Conservation (phyloP, 768 basidiomycete genomes). For the Pleurotus tuoliensis region DNA sequence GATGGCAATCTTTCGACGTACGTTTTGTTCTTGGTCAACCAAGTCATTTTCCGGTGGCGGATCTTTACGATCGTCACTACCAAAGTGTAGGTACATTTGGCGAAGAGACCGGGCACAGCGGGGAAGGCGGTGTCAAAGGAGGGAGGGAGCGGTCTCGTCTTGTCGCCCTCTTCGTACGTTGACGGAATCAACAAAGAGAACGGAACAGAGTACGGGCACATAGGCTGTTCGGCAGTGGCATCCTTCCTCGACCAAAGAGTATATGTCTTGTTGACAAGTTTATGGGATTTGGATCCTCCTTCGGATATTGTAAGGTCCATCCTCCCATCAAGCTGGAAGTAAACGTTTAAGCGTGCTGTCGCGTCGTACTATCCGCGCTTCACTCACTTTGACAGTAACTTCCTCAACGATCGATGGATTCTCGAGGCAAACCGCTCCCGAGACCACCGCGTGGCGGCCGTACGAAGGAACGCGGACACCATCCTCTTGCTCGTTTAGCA, state of each 20-base stretch:
- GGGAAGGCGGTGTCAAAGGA: conserved; percentile 32
- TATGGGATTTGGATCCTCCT: conserved; percentile 30
- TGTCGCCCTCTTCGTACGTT: conserved; percentile 34
- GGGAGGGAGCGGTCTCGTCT: conserved; percentile 42
- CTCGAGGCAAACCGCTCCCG: conserved; percentile 40
- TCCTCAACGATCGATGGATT: conserved; percentile 32
- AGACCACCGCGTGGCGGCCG: conserved; percentile 36
- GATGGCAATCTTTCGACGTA: conserved; percentile 22
- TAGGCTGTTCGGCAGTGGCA: conserved; percentile 16
- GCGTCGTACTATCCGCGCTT: neutral
- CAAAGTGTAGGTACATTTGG: conserved; percentile 42
- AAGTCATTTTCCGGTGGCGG: conserved; percentile 33
- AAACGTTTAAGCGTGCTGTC: neutral
- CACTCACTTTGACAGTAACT: conserved; percentile 41
- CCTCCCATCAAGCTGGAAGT: conserved; percentile 37
- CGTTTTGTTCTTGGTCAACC: conserved; percentile 46
- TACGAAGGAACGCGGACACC: conserved; percentile 36
- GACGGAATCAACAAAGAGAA: conserved; percentile 45
- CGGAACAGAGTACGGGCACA: conserved; percentile 28
- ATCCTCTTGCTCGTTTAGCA: conserved; percentile 45
- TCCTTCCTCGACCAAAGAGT: conserved; percentile 31
- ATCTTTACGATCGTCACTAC: conserved; percentile 35
- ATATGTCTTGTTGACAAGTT: conserved; percentile 28
- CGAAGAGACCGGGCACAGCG: conserved; percentile 32
- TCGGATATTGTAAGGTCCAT: conserved; percentile 39